These are phyloP conservation scores for Tremellales sp. DNA, from an alignment of 1,284 basidiomycete genomes.

Conservation along the genomic window DNA sequence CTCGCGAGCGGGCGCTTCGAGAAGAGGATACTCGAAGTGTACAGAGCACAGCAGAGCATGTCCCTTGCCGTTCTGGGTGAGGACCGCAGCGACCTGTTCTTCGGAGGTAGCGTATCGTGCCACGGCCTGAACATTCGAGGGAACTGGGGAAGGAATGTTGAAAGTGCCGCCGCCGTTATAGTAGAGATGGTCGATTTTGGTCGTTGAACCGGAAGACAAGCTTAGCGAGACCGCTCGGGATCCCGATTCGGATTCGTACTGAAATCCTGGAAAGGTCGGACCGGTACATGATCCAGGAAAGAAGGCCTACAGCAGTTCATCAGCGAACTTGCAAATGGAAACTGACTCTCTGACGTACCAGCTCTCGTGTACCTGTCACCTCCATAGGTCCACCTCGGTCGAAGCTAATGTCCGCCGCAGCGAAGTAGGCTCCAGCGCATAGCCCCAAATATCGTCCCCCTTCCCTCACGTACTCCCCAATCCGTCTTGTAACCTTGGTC, in stretches of 20 bases:
- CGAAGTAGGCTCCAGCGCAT: slow-evolving; percentile 61
- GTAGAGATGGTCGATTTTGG: slow-evolving; percentile 49
- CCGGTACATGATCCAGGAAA: slow-evolving; percentile 56
- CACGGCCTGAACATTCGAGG: slow-evolving; percentile 42
- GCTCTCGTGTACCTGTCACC: slow-evolving; percentile 53
- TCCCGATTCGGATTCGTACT: slow-evolving; percentile 53
- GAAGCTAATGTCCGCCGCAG: slow-evolving; percentile 51
- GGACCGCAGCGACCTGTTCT: slow-evolving; percentile 51
- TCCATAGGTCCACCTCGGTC: slow-evolving; percentile 53
- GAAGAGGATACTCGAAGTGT: slow-evolving; percentile 61
- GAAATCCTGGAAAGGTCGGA: slow-evolving; percentile 58
- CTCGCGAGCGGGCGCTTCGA: slow-evolving; percentile 50
- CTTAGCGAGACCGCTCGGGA: slow-evolving; percentile 46
- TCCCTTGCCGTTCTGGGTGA: slow-evolving; percentile 57
- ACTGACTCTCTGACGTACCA: slow-evolving; percentile 37
- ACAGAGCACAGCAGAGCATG: slow-evolving; percentile 60
- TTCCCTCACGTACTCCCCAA: slow-evolving; percentile 61
- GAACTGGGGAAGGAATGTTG: slow-evolving; percentile 38
- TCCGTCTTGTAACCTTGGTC: slow-evolving; percentile 48
- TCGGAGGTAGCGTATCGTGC: slow-evolving; percentile 45
- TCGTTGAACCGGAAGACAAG: slow-evolving; percentile 30
- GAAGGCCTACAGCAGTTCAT: slow-evolving; percentile 49
- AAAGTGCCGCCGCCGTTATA: slow-evolving; percentile 59
- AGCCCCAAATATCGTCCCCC: slow-evolving; percentile 70
- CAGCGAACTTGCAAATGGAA: neutral